These are phyloP conservation scores for Trebouxia gelatinosa DNA, from an alignment of 163 green algal species.

Conservation along the genomic window DNA sequence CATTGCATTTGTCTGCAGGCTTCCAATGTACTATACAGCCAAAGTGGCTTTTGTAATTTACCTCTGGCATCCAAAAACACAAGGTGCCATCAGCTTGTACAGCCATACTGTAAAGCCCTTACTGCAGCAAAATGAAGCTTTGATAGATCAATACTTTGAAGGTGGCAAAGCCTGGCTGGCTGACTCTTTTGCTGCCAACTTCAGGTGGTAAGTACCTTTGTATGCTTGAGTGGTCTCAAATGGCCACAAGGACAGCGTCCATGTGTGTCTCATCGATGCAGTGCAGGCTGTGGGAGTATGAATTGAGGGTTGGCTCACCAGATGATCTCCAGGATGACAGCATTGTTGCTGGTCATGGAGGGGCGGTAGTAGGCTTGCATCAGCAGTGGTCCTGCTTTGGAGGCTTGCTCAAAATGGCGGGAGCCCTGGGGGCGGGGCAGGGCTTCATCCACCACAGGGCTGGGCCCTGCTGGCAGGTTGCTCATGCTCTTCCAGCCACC, in stretches of 20 bases:
- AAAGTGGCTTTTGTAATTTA: conserved; percentile 73
- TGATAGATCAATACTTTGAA: conserved; percentile 46
- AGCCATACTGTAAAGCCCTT: conserved; percentile 32
- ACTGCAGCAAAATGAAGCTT: conserved; percentile 37
- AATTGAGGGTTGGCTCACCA: conserved; percentile 31
- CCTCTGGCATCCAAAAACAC: conserved; percentile 72
- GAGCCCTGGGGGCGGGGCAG: conserved; percentile 29
- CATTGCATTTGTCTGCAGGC: too few species aligned
- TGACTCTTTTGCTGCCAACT: conserved; percentile 15
- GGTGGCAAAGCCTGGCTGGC: conserved; percentile 37
- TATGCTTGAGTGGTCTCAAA: conserved; percentile 48
- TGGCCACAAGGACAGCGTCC: not conserved
- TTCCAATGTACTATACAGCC: conserved; percentile 76
- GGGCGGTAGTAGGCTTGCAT: conserved; percentile 73
- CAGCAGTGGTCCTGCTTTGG: conserved; percentile 45
- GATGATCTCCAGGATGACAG: conserved; percentile 55
- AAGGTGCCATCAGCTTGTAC: conserved; percentile 54
- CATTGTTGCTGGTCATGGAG: conserved; percentile 37
- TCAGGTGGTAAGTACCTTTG: conserved; percentile 31
- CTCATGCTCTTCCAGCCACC: conserved; percentile 52
- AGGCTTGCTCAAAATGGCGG: conserved; percentile 11
- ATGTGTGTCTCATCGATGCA: conserved; percentile 54
- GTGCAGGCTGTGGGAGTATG: conserved; percentile 28
- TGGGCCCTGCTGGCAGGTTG: not conserved
- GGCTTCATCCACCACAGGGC: conserved; percentile 27